These are phyloP conservation scores for Giardia muris DNA, from an alignment of 208 protist species.

Conservation along the genomic window DNA sequence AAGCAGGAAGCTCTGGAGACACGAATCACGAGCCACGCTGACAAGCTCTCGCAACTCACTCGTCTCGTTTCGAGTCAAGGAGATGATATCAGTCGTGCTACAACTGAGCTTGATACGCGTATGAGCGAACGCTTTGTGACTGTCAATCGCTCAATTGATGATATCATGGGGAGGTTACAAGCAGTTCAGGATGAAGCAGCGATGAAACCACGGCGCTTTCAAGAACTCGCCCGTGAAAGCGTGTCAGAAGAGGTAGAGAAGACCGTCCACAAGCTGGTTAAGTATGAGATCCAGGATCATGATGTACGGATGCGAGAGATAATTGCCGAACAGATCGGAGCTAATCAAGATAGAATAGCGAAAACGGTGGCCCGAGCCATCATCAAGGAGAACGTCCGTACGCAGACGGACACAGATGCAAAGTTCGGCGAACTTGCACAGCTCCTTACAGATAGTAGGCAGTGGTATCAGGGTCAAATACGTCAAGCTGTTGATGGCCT, in stretches of 20 bases:
- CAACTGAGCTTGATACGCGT: too few relatives aligned
- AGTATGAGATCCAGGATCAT: neutral
- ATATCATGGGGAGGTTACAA: too few relatives aligned
- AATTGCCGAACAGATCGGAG: neutral
- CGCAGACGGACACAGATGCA: neutral
- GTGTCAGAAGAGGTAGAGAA: neutral
- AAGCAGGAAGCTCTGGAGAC: neutral
- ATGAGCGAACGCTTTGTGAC: too few relatives aligned
- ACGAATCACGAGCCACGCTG: neutral
- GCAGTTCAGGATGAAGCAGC: too few relatives aligned
- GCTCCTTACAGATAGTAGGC: neutral
- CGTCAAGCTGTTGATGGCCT: neutral
- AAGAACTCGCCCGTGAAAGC: neutral
- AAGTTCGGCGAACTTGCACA: neutral
- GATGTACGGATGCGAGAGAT: neutral
- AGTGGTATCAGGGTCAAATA: neutral
- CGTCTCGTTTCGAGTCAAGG: too few relatives aligned
- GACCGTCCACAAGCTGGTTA: neutral
- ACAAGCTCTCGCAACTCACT: neutral
- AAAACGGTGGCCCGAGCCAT: neutral
- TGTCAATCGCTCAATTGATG: too few relatives aligned
- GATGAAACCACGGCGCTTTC: neutral
- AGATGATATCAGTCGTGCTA: too few relatives aligned
- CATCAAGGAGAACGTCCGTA: neutral
- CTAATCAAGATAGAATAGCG: neutral